These are phyloP conservation scores for Eucalyptus globulus DNA, from an alignment of 345 rosid genomes.

Conservation along the genomic window DNA sequence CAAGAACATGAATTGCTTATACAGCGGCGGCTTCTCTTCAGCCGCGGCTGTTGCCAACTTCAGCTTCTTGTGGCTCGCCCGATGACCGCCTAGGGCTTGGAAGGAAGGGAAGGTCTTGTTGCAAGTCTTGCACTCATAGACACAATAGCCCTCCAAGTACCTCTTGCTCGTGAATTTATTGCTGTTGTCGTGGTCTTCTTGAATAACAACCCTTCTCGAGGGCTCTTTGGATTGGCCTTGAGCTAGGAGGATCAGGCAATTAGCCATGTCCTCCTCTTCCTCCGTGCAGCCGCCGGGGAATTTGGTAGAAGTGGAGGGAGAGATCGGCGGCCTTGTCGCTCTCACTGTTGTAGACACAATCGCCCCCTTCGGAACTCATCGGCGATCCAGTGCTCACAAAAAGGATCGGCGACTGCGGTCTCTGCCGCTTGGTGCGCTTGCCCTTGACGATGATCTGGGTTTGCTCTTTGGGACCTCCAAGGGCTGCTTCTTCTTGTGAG, in stretches of 20 bases:
- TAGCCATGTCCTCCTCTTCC: constrained; percentile 91
- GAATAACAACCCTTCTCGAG: neutral
- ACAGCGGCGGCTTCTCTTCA: neutral
- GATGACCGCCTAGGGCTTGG: constrained; percentile 96
- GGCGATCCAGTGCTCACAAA: constrained; percentile 1
- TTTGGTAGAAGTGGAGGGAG: constrained; percentile 11
- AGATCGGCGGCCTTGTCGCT: neutral
- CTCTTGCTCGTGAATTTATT: constrained; percentile 50
- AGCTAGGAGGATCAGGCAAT: constrained; percentile 83
- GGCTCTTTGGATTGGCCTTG: constrained; percentile 36
- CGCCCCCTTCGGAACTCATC: neutral
- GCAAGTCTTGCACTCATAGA: constrained; percentile 93
- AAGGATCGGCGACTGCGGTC: constrained; percentile 56
- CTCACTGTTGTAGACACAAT: neutral
- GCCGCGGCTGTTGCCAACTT: constrained; percentile 4
- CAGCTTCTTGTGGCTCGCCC: constrained; percentile 97
- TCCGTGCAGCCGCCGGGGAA: constrained; percentile 17
- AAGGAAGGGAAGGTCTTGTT: constrained; percentile 79
- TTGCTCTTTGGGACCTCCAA: neutral
- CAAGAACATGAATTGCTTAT: neutral
- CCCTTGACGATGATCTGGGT: constrained; percentile 37
- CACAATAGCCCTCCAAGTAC: constrained; percentile 73
- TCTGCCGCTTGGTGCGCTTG: constrained; percentile 68
- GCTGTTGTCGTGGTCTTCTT: neutral
- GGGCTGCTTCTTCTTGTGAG: neutral